Evolutionary conservation across 108 stramenopile species (phyloP).

Genomic region (Schizochytrium sp.): DNA sequence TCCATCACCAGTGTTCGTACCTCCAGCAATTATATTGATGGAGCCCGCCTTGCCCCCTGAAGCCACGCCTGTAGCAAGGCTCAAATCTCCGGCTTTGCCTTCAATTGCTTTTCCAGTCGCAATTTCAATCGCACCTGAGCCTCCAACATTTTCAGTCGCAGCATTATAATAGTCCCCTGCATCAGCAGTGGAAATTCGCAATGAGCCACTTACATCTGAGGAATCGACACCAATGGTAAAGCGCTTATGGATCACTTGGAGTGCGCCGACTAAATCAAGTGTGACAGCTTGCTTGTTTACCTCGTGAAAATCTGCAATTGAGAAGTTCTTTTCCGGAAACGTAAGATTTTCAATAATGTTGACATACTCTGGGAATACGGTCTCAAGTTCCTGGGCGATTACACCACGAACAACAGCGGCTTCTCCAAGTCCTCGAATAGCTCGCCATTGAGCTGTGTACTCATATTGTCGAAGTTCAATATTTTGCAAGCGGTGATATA

Average conservation of each 20-base stretch:
- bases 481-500: conserved; percentile 78
- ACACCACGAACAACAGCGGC: conserved; percentile 70
- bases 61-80: conserved; percentile 17
- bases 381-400: conserved; percentile 74
- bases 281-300: conserved; percentile 79
- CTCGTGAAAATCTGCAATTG: conserved; percentile 71
- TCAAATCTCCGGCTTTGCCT: conserved; percentile 45
- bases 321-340: conserved; percentile 71
- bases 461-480: conserved; percentile 78
- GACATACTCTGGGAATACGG: conserved; percentile 75
- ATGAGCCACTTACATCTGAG: not conserved
- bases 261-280: conserved; percentile 76
- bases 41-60: not conserved
- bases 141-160: not conserved
- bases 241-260: conserved; percentile 73
- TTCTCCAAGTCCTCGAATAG: conserved; percentile 62
- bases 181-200: not conserved
- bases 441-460: conserved; percentile 82
- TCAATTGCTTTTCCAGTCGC: not conserved
- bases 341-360: conserved; percentile 63
- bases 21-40: not conserved
- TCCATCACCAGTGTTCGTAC: not conserved
- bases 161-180: conserved; percentile 31
- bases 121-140: conserved; percentile 24
- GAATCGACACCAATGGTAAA: conserved; percentile 62